phyloP scores from a whole-genome alignment of 768 basidiomycete species.

The Pisolithus marmoratus region DNA sequence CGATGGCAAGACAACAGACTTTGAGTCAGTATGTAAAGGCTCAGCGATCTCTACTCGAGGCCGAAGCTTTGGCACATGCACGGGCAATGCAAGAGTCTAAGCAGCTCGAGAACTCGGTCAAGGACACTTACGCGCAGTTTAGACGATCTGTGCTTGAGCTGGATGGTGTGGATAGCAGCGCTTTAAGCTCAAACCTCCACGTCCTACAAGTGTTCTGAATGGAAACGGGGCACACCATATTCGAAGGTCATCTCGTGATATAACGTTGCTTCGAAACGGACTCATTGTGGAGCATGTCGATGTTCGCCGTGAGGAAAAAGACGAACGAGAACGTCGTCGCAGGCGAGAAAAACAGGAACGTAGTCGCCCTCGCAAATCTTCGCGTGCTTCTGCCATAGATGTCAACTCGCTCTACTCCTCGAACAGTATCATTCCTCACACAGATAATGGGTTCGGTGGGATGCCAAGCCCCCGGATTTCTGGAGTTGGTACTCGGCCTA shows the following conservation, averaged over 20 bases:
- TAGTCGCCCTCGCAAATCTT: conserved; percentile 61
- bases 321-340: conserved; percentile 63
- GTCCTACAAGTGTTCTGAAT: conserved; percentile 31
- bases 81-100: conserved; percentile 75
- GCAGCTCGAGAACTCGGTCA: conserved; percentile 68
- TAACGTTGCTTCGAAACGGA: conserved; percentile 81
- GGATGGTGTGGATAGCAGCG: conserved; percentile 45
- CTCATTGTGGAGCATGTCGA: conserved; percentile 88
- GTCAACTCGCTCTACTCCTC: conserved; percentile 70
- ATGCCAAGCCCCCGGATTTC: conserved; percentile 61
- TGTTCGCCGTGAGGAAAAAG: conserved; percentile 72
- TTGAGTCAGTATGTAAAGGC: conserved; percentile 77
- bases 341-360: conserved; percentile 60
- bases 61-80: conserved; percentile 73
- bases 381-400: conserved; percentile 64
- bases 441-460: conserved; percentile 53
- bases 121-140: conserved; percentile 74
- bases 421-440: conserved; percentile 47
- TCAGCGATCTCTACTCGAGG: conserved; percentile 75
- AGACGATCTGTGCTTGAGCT: conserved; percentile 75
- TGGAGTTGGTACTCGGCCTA: conserved; percentile 49
- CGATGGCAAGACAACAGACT: conserved; percentile 77
- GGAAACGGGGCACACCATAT: conserved; percentile 31
- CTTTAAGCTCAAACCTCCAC: conserved; percentile 69
- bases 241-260: conserved; percentile 58